Percentiles rank a stretch among this genome's conserved stretches.
Conservation (phyloP, 2,329 filamentous ascomycete species). For the Chaetothyriales sp. region DNA sequence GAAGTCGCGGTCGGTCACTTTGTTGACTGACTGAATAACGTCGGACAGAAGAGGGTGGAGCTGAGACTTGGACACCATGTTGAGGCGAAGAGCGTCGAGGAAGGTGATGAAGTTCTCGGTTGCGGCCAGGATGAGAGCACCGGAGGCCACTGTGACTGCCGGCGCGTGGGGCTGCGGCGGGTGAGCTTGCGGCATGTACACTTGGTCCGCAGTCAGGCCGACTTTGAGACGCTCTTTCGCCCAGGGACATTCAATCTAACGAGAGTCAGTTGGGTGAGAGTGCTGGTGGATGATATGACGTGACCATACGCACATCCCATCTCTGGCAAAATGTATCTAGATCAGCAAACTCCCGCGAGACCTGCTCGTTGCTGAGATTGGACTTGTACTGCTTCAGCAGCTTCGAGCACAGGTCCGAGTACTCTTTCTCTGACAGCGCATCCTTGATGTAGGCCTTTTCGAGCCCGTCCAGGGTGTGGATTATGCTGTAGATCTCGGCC, state of each 20-base stretch:
- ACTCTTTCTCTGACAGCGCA: conserved; percentile 77
- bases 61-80: conserved; percentile 84
- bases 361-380: conserved; percentile 74
- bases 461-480: conserved; percentile 83
- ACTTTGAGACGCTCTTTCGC: conserved; percentile 86
- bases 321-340: conserved; percentile 79
- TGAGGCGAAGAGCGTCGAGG: conserved; percentile 82
- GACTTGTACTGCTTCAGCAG: conserved; percentile 95
- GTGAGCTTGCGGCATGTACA: conserved; percentile 22
- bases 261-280: conserved; percentile 1
- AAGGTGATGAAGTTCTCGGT: conserved; percentile 99
- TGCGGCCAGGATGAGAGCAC: conserved; percentile 64
- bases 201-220: conserved; percentile 57
- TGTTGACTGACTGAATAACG: conserved; percentile 92
- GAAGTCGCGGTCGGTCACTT: conserved; percentile 87
- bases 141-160: conserved; percentile 27
- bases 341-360: conserved; percentile 75
- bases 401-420: conserved; percentile 89
- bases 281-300: neutral
- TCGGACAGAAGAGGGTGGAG: conserved; percentile 90
- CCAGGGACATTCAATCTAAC: conserved; percentile 78
- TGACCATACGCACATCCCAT: conserved; percentile 57
- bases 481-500: conserved; percentile 94
- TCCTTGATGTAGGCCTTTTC: conserved; percentile 96
- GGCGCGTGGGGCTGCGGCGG: conserved; percentile 28